Base-by-base conservation (phyloP, 805 yeast species). In the Lachancea fermentati region DNA sequence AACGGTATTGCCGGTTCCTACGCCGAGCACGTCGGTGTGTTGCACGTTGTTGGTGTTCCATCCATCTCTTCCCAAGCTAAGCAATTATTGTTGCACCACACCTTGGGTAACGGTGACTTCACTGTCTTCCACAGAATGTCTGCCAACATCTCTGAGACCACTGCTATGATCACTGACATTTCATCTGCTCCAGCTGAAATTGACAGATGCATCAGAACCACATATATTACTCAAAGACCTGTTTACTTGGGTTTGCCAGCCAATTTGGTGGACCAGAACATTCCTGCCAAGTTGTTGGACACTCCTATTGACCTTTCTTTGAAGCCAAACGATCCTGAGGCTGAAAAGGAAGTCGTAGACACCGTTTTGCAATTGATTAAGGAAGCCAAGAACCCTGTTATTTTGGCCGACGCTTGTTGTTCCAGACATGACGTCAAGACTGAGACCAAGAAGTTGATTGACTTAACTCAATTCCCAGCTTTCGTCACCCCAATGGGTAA, bases 401-500 rank as follows among this genome's bases (percentile, higher is more conserved):
- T 85, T 54, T 69, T 85, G 52, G 85, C 85, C 34, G 95, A 85
- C 67, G 94, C 95, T 33, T 85, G 95, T 73, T 86, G 89, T 43
- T 67, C 81, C 31, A 75, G 95, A 67, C 94, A 85, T 65, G 69
- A 71, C 49, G 82, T 79, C 48, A 72, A 71, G 55, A 61, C 62
- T 12, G 85, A 79, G 62, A 81, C 83, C 44, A 67, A 65, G 45
- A 64, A 71, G 50, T 72, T 85, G 58, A 79, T 81, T 37, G 74
- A 75, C 39, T 59, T 67, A 43, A 83, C 94, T 34, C 77, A 81
- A 61, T 85, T 79, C 78, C 89, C 93, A 32, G 80, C 82, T 34
- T 85, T 78, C 63, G 81, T 81, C 41, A 85, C 95, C 36, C 95
- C 95, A 52, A 83, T 85, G 91, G 95, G 95, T 65, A 85, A 85